Percentiles rank a stretch among this genome's conserved stretches.
These are phyloP conservation scores for Acer saccharum DNA, from an alignment of 345 rosid species.

Conservation along the genomic window DNA sequence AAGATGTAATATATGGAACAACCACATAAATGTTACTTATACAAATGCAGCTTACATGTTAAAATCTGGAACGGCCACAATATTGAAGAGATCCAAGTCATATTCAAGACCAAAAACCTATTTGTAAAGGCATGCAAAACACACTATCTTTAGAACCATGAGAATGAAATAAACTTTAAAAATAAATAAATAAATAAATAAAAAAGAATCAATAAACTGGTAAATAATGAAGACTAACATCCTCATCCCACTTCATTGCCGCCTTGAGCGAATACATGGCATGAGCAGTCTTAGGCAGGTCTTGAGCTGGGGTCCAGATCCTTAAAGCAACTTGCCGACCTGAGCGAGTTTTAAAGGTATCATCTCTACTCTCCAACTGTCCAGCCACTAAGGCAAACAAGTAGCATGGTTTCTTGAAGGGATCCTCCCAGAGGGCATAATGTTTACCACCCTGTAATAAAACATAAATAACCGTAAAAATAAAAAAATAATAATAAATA, in stretches of 20 bases:
- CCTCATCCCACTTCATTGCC: constrained; percentile 99
- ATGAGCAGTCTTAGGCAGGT: constrained; percentile 89
- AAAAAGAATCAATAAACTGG: background rate
- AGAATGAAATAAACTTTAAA: constrained; percentile 10
- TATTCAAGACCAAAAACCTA: constrained; percentile 99
- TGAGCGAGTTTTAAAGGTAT: constrained; percentile 70
- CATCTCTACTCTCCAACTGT: constrained; percentile 88
- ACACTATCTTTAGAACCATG: constrained; percentile 13
- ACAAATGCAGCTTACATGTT: constrained; percentile 70
- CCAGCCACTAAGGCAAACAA: constrained; percentile 98
- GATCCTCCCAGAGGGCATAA: constrained; percentile 96
- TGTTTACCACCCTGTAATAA: constrained; percentile 77
- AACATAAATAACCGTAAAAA: background rate
- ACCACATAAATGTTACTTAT: background rate
- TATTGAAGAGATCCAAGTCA: constrained; percentile 97
- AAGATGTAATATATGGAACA: background rate
- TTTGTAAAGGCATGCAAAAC: constrained; percentile 2
- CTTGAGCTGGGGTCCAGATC: constrained; percentile 97
- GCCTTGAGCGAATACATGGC: constrained; percentile 99
- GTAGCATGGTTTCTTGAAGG: constrained; percentile 96
- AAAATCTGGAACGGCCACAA: constrained; percentile 97
- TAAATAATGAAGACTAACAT: constrained; percentile 48
- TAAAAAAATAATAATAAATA: background rate
- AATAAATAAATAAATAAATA: background rate
- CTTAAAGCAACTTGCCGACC: constrained; percentile 80